A percentile compares a stretch with the other conserved stretches of the same genome.
Evolutionary conservation across 495 filamentous ascomycete genomes (phyloP).

Genomic region (Penicillium macrosclerotiorum): DNA sequence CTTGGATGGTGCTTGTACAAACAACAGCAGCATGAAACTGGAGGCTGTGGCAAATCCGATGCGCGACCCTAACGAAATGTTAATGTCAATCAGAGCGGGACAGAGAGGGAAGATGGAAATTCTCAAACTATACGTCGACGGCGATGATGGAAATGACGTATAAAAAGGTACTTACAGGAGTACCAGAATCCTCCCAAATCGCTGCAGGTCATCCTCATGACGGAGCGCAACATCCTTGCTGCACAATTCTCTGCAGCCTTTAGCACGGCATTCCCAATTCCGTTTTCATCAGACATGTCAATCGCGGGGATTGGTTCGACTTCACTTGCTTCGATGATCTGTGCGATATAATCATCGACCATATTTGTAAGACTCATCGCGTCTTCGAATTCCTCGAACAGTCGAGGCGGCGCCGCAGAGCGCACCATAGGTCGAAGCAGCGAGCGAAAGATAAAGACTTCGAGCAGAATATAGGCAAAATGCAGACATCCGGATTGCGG

Average conservation of each 20-base stretch:
- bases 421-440: constrained; percentile 15
- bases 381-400: constrained; percentile 9
- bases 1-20: constrained; percentile 14
- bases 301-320: constrained; percentile 9
- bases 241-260: constrained; percentile 19
- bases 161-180: constrained; percentile 15
- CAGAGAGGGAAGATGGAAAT: not conserved
- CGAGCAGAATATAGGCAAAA: too few species aligned
- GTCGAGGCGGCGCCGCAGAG: constrained; percentile 11
- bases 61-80: constrained; percentile 12
- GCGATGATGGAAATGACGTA: too few species aligned
- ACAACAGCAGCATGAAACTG: constrained; percentile 15
- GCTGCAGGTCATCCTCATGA: constrained; percentile 10
- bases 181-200: constrained; percentile 18
- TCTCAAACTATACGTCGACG: too few species aligned
- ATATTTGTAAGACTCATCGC: not conserved
- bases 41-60: constrained; percentile 16
- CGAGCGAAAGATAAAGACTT: too few species aligned
- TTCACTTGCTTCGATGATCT: constrained; percentile 8
- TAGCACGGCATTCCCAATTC: constrained; percentile 8
- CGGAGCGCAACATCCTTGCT: constrained; percentile 13
- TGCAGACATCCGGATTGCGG: too few species aligned
- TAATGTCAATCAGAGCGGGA: not conserved
- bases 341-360: constrained; percentile 9
- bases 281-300: constrained; percentile 11